phyloP scores from a whole-genome alignment of 2,329 filamentous ascomycete species.

The Colletotrichum caudatum region DNA sequence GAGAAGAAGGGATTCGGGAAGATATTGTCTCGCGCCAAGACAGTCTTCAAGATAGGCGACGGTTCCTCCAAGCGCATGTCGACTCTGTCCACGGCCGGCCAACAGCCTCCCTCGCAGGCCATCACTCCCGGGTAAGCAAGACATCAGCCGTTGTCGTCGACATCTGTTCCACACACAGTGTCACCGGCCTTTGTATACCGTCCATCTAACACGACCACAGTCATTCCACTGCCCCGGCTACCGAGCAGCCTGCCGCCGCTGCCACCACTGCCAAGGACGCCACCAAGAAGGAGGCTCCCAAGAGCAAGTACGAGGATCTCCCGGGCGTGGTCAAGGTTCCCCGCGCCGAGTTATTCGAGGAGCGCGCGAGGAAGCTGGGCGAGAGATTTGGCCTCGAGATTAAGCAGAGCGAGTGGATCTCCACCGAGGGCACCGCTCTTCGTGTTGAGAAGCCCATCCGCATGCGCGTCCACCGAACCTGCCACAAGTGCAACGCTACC shows the following conservation, averaged over 20 bases:
- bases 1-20: conserved; percentile 63
- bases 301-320: conserved; percentile 42
- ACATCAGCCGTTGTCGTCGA: not conserved
- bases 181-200: not conserved
- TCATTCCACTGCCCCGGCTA: conserved; percentile 21
- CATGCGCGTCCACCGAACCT: conserved; percentile 82
- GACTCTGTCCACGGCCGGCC: conserved; percentile 27
- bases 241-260: conserved; percentile 17
- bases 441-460: conserved; percentile 82
- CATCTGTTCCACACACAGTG: not conserved
- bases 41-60: conserved; percentile 61
- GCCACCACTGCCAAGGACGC: conserved; percentile 32
- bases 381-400: conserved; percentile 68
- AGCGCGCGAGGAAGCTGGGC: conserved; percentile 67
- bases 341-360: conserved; percentile 64
- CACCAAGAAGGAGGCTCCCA: conserved; percentile 39
- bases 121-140: conserved; percentile 32
- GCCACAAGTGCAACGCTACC: conserved; percentile 81
- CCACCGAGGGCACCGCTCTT: conserved; percentile 65
- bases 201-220: conserved; percentile 30
- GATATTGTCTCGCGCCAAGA: conserved; percentile 63
- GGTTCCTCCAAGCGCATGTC: conserved; percentile 44
- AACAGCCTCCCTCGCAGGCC: conserved; percentile 32
- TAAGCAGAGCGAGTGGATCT: conserved; percentile 65
- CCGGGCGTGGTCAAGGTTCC: conserved; percentile 55